A percentile compares a stretch with the other conserved stretches of the same genome.
Conservation (phyloP, 2,329 filamentous ascomycete genomes). For the Arthroderma sp. region DNA sequence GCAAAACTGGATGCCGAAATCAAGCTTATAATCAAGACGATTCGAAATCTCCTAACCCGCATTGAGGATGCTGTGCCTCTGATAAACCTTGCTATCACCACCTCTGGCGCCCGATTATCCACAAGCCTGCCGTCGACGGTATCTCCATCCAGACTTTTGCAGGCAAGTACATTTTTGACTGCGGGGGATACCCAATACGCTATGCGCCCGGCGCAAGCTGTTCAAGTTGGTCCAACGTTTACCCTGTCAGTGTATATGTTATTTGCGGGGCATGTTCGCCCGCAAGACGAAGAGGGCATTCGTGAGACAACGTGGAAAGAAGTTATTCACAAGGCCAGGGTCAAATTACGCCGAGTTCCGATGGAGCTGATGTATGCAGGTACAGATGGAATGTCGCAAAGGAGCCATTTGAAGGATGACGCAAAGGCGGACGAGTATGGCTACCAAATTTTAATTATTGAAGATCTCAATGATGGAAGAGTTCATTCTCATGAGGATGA, state of each 20-base stretch:
- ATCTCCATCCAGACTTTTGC: conserved; percentile 77
- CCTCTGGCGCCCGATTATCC: conserved; percentile 77
- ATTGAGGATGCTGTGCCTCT: conserved; percentile 88
- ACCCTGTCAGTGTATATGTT: conserved; percentile 88
- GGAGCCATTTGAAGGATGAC: conserved; percentile 24
- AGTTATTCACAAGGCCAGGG: conserved; percentile 80
- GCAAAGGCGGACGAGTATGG: conserved; percentile 50
- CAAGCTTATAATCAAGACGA: conserved; percentile 56
- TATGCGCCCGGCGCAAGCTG: conserved; percentile 46
- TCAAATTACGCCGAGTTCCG: conserved; percentile 64
- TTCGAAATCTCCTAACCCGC: conserved; percentile 57
- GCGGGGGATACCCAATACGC: conserved; percentile 75
- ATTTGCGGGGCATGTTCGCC: conserved; percentile 62
- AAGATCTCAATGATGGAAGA: conserved; percentile 63
- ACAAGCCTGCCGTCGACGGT: conserved; percentile 67
- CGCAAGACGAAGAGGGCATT: conserved; percentile 43
- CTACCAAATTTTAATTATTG: conserved; percentile 69
- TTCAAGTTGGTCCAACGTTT: conserved; percentile 80
- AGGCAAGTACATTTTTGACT: conserved; percentile 83
- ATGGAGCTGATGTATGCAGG: conserved; percentile 34
- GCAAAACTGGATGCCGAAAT: conserved; percentile 52
- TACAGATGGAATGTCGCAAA: conserved; percentile 8
- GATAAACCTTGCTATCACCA: conserved; percentile 86
- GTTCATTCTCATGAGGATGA: conserved; percentile 53
- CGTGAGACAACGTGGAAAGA: conserved; percentile 81